Evolutionary conservation across 2,329 filamentous ascomycete species (phyloP), one percentile per base, ranked within the genome.

Genomic region (Xenosphaeropsis pyriputrescens): DNA sequence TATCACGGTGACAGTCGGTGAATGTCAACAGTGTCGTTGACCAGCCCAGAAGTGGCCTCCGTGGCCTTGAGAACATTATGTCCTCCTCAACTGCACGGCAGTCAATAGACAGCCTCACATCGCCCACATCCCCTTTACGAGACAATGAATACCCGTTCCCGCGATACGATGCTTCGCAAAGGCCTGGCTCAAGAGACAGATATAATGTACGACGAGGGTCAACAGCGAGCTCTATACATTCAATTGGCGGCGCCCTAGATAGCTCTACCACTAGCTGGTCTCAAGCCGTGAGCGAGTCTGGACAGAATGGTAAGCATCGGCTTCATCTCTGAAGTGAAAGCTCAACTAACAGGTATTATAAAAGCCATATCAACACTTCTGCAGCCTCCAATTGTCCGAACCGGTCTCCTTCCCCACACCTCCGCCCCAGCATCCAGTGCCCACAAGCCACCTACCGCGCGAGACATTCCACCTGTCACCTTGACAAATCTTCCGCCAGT

Each of bases 381-480:
- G 4, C 84, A 93, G 53, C 80, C 85, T 18, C 85, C 89, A 3
- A 93, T 94, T 47, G 76, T 93, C 40, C 76, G 89, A 45, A 93
- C 88, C 2, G 88, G 89, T 40, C 70, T 94, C 36, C 68, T 86
- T 39, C 82, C 88, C 16, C 81, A 93, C 57, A 80, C 79, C 1
- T 68, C 78, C 2, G 75, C 80, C 2, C 73, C 83, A 2, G 58
- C 60, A 13, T 74, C 75, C n/a, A 81, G 75, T 49, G 67, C 78
- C 12, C 84, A 91, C 51, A 89, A 80, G 48, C 79, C 84, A 12
- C 89, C 89, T 0, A 93, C 85, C 1, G 70, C 83, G 14, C 75
- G 75, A 57, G 89, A 98, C 54, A 98, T 98, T 29, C 89, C 89
- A 1, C 89, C 89, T 0, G 91, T 98, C 0, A 79, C 85, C 1